These are phyloP conservation scores for Nitzschia sp. DNA, from an alignment of 108 stramenopile genomes.

Conservation along the genomic window DNA sequence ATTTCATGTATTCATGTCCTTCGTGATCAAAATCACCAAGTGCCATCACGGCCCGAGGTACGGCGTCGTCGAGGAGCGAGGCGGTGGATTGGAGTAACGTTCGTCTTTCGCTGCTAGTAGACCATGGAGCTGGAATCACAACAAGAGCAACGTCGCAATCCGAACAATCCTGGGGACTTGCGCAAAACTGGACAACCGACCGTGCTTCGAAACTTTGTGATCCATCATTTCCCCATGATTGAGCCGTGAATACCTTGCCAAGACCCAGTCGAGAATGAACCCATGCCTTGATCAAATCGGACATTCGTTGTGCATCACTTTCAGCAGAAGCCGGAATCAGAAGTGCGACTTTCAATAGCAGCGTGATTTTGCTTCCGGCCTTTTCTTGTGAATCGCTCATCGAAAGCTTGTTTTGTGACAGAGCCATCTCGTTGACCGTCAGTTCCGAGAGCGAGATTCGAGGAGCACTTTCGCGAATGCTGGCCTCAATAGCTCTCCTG, in stretches of 20 bases:
- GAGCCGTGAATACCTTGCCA: neutral
- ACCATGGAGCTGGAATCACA: conserved; percentile 27
- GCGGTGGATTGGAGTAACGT: neutral
- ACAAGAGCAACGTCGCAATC: conserved; percentile 35
- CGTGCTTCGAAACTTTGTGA: conserved; percentile 9
- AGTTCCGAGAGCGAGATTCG: neutral
- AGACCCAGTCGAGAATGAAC: conserved; percentile 22
- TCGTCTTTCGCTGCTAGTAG: neutral
- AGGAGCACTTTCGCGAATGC: neutral
- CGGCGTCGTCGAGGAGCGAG: conserved; percentile 14
- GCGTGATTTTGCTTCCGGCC: conserved; percentile 13
- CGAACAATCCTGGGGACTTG: neutral
- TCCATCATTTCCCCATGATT: neutral
- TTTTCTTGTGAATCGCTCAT: neutral
- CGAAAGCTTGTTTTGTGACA: neutral
- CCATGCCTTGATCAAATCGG: conserved; percentile 26
- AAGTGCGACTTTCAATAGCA: conserved; percentile 34
- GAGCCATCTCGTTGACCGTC: neutral
- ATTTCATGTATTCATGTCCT: conserved; percentile 4
- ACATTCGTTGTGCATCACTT: conserved; percentile 6
- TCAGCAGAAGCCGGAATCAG: conserved; percentile 15
- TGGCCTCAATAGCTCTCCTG: neutral
- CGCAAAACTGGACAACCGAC: conserved; percentile 8
- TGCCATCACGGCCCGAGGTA: conserved; percentile 23
- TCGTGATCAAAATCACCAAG: conserved; percentile 7